Evolutionary conservation across 129 eudicot species (phyloP).

Genomic region (Escallonia rubra): DNA sequence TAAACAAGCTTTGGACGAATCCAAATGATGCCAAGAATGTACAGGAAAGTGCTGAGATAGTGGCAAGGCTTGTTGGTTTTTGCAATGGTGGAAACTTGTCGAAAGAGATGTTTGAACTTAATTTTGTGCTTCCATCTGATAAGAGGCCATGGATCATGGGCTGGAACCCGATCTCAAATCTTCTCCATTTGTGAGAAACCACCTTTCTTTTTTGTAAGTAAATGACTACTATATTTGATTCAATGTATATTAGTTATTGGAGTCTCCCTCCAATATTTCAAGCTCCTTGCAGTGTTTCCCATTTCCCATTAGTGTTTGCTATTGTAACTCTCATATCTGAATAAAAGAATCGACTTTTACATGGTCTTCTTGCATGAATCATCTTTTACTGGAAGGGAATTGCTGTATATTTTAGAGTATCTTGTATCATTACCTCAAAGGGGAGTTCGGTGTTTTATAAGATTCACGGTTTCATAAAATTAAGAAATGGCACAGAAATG

Average conservation of each 20-base stretch:
- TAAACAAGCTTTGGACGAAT: conserved; percentile 82
- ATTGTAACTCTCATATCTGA: conserved; percentile 5
- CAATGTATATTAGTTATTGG: conserved; percentile 31
- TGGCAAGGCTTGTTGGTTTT: conserved; percentile 88
- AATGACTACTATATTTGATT: conserved; percentile 15
- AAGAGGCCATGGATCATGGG: conserved; percentile 90
- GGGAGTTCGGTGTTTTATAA: too few relatives aligned
- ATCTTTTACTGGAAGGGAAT: too few relatives aligned
- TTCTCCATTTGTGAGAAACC: conserved; percentile 62
- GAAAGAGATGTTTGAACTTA: conserved; percentile 93
- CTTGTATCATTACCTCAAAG: too few relatives aligned
- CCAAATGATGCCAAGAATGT: conserved; percentile 64
- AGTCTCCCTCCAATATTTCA: conserved; percentile 22
- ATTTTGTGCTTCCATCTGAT: conserved; percentile 77
- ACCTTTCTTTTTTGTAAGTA: conserved; percentile 34
- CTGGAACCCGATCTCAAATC: conserved; percentile 82
- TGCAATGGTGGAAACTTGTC: conserved; percentile 82
- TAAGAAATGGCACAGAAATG: too few relatives aligned
- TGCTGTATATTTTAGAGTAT: too few relatives aligned
- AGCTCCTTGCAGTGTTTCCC: neutral
- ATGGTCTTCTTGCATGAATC: too few relatives aligned
- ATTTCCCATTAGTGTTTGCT: conserved; percentile 7
- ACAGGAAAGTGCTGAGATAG: conserved; percentile 87
- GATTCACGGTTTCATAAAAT: too few relatives aligned
- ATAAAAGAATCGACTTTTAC: neutral